A percentile compares a stretch with the other conserved stretches of the same genome.
phyloP scores from a whole-genome alignment of 495 filamentous ascomycete species.

The Podospora pseudocomata region DNA sequence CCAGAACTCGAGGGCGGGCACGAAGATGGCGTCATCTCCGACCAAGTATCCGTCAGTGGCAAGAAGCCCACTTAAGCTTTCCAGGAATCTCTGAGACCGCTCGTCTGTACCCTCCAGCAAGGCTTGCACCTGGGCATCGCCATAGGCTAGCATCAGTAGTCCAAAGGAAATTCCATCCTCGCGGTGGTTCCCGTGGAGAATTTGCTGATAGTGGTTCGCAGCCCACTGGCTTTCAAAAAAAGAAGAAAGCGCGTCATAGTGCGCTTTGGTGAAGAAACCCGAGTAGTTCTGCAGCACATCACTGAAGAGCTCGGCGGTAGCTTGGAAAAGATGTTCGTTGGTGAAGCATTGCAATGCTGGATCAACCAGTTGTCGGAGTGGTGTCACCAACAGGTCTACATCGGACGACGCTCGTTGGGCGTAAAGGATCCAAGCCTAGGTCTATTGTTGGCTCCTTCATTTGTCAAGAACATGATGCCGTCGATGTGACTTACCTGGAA shows the following conservation, averaged over 20 bases:
- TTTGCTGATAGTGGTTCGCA: constrained; percentile 45
- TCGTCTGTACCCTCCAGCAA: constrained; percentile 42
- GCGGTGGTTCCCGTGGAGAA: constrained; percentile 59
- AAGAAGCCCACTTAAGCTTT: constrained; percentile 59
- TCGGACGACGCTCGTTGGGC: constrained; percentile 57
- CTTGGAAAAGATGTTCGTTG: constrained; percentile 51
- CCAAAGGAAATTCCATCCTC: constrained; percentile 66
- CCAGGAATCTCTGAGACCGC: constrained; percentile 48
- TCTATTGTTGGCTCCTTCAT: constrained; percentile 10
- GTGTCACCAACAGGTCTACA: constrained; percentile 48
- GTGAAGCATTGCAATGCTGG: constrained; percentile 55
- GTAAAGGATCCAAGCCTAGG: constrained; percentile 65
- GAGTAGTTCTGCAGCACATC: constrained; percentile 63
- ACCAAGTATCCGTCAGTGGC: constrained; percentile 68
- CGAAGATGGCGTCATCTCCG: constrained; percentile 72
- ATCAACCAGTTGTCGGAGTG: constrained; percentile 54
- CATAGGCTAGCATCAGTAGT: constrained; percentile 66
- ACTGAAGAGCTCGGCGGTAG: constrained; percentile 59
- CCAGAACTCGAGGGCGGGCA: constrained; percentile 82
- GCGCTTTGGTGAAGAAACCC: constrained; percentile 54
- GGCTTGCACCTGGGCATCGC: constrained; percentile 54
- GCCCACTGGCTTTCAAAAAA: constrained; percentile 58
- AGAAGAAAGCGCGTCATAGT: constrained; percentile 52
- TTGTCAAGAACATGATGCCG: neutral
- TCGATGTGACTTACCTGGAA: constrained; percentile 48